A percentile compares a stretch with the other conserved stretches of the same genome.
Conservation (phyloP, 2,329 filamentous ascomycete genomes). For the Claviceps arundinis region DNA sequence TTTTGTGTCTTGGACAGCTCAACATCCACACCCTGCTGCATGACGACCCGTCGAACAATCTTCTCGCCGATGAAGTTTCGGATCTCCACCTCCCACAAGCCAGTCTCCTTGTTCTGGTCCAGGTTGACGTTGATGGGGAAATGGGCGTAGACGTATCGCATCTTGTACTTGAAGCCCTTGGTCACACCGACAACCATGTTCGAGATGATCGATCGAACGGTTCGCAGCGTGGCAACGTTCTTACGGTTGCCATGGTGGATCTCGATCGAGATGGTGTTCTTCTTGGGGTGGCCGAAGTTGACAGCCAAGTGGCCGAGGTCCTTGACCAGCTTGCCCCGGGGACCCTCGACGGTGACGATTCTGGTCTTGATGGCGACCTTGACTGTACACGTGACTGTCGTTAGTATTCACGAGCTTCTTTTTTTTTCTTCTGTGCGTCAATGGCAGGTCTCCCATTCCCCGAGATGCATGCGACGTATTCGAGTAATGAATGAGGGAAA, state of each 20-base stretch:
- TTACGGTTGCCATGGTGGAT: slow-evolving; percentile 98
- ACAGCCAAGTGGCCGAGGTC: slow-evolving; percentile 93
- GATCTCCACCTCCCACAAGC: slow-evolving; percentile 87
- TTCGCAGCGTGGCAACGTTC: slow-evolving; percentile 94
- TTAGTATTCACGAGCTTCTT: slow-evolving; percentile 12
- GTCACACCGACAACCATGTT: slow-evolving; percentile 98
- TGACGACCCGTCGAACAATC: slow-evolving; percentile 84
- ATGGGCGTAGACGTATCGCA: slow-evolving; percentile 99
- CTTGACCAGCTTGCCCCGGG: slow-evolving; percentile 94
- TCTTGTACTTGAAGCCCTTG: slow-evolving; percentile 99
- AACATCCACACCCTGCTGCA: slow-evolving; percentile 83
- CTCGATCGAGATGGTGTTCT: slow-evolving; percentile 86
- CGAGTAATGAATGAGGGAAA: neutral
- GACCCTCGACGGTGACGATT: slow-evolving; percentile 92
- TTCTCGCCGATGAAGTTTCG: slow-evolving; percentile 99
- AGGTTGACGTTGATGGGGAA: slow-evolving; percentile 99
- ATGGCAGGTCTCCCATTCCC: neutral
- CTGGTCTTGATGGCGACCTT: slow-evolving; percentile 96
- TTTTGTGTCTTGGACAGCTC: slow-evolving; percentile 85
- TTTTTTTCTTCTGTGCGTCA: neutral
- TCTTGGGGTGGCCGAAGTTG: slow-evolving; percentile 81
- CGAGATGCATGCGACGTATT: neutral
- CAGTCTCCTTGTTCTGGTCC: slow-evolving; percentile 89
- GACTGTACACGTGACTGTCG: slow-evolving; percentile 45
- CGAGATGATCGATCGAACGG: slow-evolving; percentile 95